Evolutionary conservation across 1,139 yeast genomes (phyloP).

Genomic region (Sugiyamaella grinbergsii): DNA sequence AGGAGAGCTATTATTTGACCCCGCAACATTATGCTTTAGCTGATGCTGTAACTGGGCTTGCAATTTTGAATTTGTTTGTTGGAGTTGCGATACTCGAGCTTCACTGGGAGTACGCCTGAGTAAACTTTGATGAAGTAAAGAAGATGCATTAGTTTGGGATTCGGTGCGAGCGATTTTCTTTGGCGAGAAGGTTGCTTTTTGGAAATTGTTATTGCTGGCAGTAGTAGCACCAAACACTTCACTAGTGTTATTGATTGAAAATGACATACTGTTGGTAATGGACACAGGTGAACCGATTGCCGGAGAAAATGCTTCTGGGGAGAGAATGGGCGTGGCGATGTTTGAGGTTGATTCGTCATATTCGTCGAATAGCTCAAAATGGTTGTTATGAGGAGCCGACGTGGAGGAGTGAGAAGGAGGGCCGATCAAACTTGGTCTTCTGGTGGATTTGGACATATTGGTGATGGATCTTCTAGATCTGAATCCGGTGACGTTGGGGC

Average conservation of each 20-base stretch:
- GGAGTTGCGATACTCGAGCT: slow-evolving; percentile 10
- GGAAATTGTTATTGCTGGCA: slow-evolving; percentile 14
- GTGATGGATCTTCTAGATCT: slow-evolving; percentile 11
- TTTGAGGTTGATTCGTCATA: slow-evolving; percentile 26
- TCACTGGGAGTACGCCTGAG: slow-evolving; percentile 18
- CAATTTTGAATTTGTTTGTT: neutral
- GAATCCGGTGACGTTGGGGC: slow-evolving; percentile 23
- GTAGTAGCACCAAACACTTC: too few species aligned
- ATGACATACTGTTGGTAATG: slow-evolving; percentile 16
- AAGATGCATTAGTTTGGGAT: slow-evolving; percentile 34
- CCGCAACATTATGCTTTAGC: neutral
- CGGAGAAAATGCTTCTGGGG: slow-evolving; percentile 30
- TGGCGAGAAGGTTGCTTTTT: slow-evolving; percentile 20
- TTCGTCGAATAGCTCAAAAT: slow-evolving; percentile 34
- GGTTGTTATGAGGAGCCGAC: slow-evolving; percentile 7
- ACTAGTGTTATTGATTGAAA: slow-evolving; percentile 21
- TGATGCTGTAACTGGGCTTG: slow-evolving; percentile 12
- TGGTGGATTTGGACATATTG: slow-evolving; percentile 5
- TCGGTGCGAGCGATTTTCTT: slow-evolving; percentile 36
- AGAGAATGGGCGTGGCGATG: slow-evolving; percentile 32
- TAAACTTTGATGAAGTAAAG: slow-evolving; percentile 27
- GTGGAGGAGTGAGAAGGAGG: neutral
- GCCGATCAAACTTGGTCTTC: slow-evolving; percentile 13
- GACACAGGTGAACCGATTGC: slow-evolving; percentile 24
- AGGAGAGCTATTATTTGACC: slow-evolving; percentile 16